Evolutionary conservation across 495 filamentous ascomycete genomes (phyloP).

Genomic region (Daldinia loculata): DNA sequence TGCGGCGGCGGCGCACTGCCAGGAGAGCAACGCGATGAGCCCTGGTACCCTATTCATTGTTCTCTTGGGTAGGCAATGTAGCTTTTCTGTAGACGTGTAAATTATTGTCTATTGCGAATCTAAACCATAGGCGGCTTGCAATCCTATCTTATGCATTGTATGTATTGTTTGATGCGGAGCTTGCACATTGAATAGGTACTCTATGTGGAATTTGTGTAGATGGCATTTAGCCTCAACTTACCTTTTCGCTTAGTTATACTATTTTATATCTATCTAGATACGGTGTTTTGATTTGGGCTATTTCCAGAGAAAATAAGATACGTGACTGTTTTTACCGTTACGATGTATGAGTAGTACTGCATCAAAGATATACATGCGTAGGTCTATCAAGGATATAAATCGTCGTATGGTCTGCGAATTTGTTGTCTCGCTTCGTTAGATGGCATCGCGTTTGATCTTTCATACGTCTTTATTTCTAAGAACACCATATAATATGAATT

Average conservation of each 20-base stretch:
- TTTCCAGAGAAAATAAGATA: neutral
- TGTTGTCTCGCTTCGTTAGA: too few species aligned
- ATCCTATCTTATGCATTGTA: neutral
- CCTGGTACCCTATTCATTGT: constrained; percentile 2
- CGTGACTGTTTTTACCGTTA: neutral
- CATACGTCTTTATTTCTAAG: too few species aligned
- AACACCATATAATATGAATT: too few species aligned
- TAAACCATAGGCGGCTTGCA: neutral
- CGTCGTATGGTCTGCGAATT: too few species aligned
- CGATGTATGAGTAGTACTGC: neutral
- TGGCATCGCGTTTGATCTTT: too few species aligned
- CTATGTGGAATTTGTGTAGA: neutral
- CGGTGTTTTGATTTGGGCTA: neutral
- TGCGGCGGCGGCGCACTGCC: neutral
- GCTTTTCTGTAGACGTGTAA: neutral
- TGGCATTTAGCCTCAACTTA: neutral
- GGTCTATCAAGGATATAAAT: too few species aligned
- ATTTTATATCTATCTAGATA: neutral
- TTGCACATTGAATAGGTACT: neutral
- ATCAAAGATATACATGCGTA: too few species aligned
- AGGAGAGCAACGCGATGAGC: constrained; percentile 4
- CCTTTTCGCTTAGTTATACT: neutral
- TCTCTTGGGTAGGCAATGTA: neutral
- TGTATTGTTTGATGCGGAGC: neutral
- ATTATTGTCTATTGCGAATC: neutral